These are phyloP conservation scores for Chimonanthus salicifolius DNA, from an alignment of 164 flowering plant species.

Conservation along the genomic window DNA sequence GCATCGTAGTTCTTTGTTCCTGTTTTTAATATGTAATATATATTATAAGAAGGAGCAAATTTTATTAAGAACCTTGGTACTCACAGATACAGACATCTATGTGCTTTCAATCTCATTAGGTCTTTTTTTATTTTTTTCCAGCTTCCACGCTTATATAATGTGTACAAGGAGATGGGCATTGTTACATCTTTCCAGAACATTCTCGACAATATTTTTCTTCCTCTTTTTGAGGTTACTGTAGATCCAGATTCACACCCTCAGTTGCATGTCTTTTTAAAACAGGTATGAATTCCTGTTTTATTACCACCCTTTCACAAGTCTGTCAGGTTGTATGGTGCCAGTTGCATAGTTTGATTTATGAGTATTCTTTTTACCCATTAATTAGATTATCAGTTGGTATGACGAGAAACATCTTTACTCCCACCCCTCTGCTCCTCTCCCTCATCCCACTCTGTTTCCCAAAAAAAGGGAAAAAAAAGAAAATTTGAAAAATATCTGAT, in stretches of 20 bases:
- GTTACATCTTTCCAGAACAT: constrained; percentile 97
- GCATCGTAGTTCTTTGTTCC: not conserved
- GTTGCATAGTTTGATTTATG: too few species aligned
- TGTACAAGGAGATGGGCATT: constrained; percentile 97
- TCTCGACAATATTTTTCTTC: constrained; percentile 92
- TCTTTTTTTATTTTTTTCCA: constrained; percentile 28
- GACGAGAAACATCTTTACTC: too few species aligned
- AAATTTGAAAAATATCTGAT: too few species aligned
- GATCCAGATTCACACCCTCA: constrained; percentile 98
- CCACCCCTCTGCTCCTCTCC: too few species aligned
- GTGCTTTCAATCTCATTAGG: not conserved
- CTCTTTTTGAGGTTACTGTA: constrained; percentile 93
- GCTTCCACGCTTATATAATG: constrained; percentile 91
- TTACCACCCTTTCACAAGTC: not conserved
- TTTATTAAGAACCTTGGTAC: not conserved
- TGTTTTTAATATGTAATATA: too few species aligned
- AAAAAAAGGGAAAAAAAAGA: too few species aligned
- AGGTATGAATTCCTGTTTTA: constrained; percentile 40
- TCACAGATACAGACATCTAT: too few species aligned
- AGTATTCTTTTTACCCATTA: too few species aligned
- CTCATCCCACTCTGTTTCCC: too few species aligned
- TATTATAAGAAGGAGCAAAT: not conserved
- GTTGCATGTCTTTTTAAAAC: constrained; percentile 86
- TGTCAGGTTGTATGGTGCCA: not conserved
- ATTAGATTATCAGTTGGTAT: too few species aligned